Base-by-base conservation (phyloP, 768 basidiomycete species). In the Panaeolus cyanescens region DNA sequence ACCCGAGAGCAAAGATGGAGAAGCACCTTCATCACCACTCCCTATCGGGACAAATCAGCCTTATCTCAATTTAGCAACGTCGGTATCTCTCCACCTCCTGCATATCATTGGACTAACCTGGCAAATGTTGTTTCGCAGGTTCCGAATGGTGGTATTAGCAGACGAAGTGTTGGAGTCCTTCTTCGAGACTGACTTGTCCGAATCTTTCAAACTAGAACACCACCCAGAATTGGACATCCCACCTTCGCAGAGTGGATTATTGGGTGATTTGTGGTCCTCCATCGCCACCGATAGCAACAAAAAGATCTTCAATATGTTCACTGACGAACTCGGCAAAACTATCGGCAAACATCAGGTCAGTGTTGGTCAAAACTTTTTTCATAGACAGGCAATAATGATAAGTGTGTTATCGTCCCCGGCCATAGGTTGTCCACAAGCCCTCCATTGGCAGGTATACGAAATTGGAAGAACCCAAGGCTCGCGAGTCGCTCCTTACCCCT, bases 91-190 rank as follows among this genome's bases (percentile, higher is more conserved):
- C 31, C 36, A 20, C 32, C 19, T 32, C 31, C 25, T 20, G 25
- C 22, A 8, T 19, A n/a, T n/a, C n/a, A n/a, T 28, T 31, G 10
- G 20, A 17, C 25, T 37, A 32, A 32, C 39, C 32, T 39, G 53
- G 55, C 70, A 54, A 58, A 56, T 63, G 32, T 42, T 15, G 15
- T n/a, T 34, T 60, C 37, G 20, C 65, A 93, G 93, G 7, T 99
- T 99, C 87, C 89, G 97, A 6, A 99, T 99, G 97, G 96, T 99
- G 37, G 92, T 99, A 4, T 83, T 99, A 8, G 96, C 96, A 1
- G 97, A 99, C 65, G 96, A 98, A 72, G 82, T 99, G 28, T 84
- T 99, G 25, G 97, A 99, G 72, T 90, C 92, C 1, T 99, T 99
- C 83, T 99, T 98, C 68, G 95, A 95, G 69, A 86, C 90, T 0